These are phyloP conservation scores for Penicillium nordicum DNA, from an alignment of 2,329 filamentous ascomycete species.

Conservation along the genomic window DNA sequence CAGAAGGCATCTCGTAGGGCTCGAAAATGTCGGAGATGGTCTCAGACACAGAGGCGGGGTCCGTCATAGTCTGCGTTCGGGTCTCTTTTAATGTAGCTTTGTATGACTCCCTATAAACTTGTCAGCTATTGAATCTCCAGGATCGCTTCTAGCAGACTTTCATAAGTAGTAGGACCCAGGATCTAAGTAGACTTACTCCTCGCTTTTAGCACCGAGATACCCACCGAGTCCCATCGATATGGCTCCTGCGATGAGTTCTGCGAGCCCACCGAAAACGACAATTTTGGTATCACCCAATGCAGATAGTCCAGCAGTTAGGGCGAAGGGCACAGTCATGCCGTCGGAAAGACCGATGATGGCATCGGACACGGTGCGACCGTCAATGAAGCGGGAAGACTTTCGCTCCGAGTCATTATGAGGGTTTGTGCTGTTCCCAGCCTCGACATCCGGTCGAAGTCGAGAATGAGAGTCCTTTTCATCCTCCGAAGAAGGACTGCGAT, in stretches of 20 bases:
- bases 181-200: constrained; percentile 30
- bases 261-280: constrained; percentile 68
- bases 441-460: constrained; percentile 18
- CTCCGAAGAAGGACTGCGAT: constrained; percentile 19
- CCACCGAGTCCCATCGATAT: constrained; percentile 76
- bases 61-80: constrained; percentile 28
- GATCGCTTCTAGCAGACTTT: not conserved
- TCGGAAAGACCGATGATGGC: constrained; percentile 74
- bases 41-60: constrained; percentile 29
- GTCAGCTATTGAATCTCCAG: not conserved
- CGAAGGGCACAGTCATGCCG: constrained; percentile 75
- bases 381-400: constrained; percentile 29
- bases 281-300: constrained; percentile 61
- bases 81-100: constrained; percentile 40
- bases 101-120: constrained; percentile 35
- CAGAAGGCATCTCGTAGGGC: constrained; percentile 37
- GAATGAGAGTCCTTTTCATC: constrained; percentile 28
- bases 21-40: constrained; percentile 40
- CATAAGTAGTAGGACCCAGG: too few relatives aligned
- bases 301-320: constrained; percentile 67
- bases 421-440: constrained; percentile 8
- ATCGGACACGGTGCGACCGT: constrained; percentile 48
- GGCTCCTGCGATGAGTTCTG: constrained; percentile 70
- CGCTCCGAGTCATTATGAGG: constrained; percentile 17
- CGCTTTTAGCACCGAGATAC: constrained; percentile 61